These are phyloP conservation scores for Setomelanomma holmii DNA, from an alignment of 2,329 filamentous ascomycete species.

Conservation along the genomic window DNA sequence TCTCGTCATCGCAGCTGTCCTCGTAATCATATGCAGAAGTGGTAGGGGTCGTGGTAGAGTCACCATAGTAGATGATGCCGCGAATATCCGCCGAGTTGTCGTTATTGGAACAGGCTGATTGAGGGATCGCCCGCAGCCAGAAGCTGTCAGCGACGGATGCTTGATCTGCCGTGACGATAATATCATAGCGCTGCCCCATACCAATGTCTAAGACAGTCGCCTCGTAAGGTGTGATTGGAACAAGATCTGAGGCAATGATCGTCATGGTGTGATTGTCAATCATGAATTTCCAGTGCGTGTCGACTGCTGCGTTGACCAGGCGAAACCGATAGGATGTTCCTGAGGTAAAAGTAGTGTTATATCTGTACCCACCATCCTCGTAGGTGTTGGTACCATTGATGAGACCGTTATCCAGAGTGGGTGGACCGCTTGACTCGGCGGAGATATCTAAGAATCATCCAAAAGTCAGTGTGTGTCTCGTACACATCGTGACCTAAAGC, in stretches of 20 bases:
- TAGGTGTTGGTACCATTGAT: conserved; percentile 56
- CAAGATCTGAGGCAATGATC: conserved; percentile 53
- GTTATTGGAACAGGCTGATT: conserved; percentile 48
- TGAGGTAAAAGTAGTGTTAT: conserved; percentile 45
- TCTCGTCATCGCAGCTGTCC: conserved; percentile 49
- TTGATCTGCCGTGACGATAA: conserved; percentile 44
- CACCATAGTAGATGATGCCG: conserved; percentile 49
- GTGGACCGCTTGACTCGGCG: conserved; percentile 31
- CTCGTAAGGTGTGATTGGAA: conserved; percentile 52
- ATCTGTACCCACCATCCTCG: conserved; percentile 40
- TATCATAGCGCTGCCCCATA: conserved; percentile 41
- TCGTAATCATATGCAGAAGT: conserved; percentile 44
- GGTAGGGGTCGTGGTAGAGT: conserved; percentile 34
- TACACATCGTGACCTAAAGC: not conserved
- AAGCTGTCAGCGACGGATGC: conserved; percentile 39
- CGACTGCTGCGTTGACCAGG: conserved; percentile 52
- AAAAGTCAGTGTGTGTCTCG: not conserved
- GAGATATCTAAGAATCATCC: too few relatives aligned
- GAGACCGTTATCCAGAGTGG: conserved; percentile 50
- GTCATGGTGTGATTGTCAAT: conserved; percentile 54
- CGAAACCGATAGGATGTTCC: conserved; percentile 53
- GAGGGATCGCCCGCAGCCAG: conserved; percentile 49
- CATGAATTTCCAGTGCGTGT: conserved; percentile 52
- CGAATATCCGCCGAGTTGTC: conserved; percentile 42
- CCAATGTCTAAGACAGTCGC: conserved; percentile 49